Percentiles rank a stretch among this genome's conserved stretches.
phyloP scores from a whole-genome alignment of 345 rosid genomes.

The Heritiera littoralis region DNA sequence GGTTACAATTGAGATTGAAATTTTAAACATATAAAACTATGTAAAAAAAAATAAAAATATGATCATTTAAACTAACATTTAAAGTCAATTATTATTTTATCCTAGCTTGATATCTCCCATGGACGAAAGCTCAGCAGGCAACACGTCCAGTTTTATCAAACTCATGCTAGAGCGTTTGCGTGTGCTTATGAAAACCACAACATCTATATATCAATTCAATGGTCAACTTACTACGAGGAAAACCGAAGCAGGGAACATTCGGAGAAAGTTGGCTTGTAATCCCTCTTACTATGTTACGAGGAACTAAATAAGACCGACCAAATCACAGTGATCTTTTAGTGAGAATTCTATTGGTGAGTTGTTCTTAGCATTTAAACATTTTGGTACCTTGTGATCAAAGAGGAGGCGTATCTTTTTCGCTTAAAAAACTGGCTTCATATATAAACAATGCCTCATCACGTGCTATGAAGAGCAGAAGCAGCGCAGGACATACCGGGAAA shows the following conservation, averaged over 20 bases:
- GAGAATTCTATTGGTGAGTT: background rate
- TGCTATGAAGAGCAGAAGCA: background rate
- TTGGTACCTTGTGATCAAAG: no score
- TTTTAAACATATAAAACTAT: no score
- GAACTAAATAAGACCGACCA: slow-evolving; percentile 14
- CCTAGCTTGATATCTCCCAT: background rate
- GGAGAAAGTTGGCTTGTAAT: background rate
- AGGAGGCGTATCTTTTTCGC: no score
- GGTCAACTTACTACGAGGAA: background rate
- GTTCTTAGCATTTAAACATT: background rate
- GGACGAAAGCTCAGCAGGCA: background rate
- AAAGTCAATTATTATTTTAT: no score
- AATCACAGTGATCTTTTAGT: background rate
- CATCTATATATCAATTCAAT: background rate
- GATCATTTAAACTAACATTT: no score
- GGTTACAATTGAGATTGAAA: no score
- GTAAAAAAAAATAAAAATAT: no score
- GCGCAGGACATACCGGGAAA: background rate
- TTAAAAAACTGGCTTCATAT: no score
- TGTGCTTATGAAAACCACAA: background rate
- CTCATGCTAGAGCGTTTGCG: background rate
- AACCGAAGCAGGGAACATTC: background rate
- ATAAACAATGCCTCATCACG: background rate
- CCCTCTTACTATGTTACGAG: background rate
- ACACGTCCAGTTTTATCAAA: background rate